A percentile compares a stretch with the other conserved stretches of the same genome.
phyloP scores from a whole-genome alignment of 345 rosid genomes.

The Lenwebbia sp. region DNA sequence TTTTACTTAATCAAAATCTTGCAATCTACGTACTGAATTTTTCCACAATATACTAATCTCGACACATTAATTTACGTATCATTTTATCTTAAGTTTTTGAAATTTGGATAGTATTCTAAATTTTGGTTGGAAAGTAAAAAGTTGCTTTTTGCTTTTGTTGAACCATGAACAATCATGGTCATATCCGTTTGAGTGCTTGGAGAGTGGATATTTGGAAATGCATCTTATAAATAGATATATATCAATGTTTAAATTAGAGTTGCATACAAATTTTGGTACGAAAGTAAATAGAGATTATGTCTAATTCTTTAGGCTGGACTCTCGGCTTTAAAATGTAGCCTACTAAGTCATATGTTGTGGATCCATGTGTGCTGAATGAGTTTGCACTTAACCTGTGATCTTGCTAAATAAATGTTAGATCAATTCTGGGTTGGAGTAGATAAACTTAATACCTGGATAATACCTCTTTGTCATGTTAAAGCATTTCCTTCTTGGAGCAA shows the following conservation, averaged over 20 bases:
- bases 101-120: too few relatives aligned
- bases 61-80: neutral
- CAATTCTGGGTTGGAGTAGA: neutral
- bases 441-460: neutral
- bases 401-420: neutral
- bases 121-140: too few relatives aligned
- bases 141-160: neutral
- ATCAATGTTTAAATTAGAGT: neutral
- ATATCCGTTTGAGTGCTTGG: neutral
- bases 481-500: neutral
- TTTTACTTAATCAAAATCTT: neutral
- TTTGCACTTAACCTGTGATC: neutral
- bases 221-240: neutral
- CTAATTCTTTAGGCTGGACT: neutral
- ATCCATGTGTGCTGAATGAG: neutral
- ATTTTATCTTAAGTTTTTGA: too few relatives aligned
- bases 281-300: neutral
- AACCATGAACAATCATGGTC: neutral
- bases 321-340: neutral
- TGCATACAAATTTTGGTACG: neutral
- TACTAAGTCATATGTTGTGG: neutral
- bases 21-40: too few relatives aligned
- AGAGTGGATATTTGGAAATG: neutral
- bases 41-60: neutral
- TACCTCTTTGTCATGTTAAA: neutral